Percentiles rank a stretch among this genome's conserved stretches.
These are phyloP conservation scores for Penicillium pancosmium DNA, from an alignment of 495 filamentous ascomycete species.

Conservation along the genomic window DNA sequence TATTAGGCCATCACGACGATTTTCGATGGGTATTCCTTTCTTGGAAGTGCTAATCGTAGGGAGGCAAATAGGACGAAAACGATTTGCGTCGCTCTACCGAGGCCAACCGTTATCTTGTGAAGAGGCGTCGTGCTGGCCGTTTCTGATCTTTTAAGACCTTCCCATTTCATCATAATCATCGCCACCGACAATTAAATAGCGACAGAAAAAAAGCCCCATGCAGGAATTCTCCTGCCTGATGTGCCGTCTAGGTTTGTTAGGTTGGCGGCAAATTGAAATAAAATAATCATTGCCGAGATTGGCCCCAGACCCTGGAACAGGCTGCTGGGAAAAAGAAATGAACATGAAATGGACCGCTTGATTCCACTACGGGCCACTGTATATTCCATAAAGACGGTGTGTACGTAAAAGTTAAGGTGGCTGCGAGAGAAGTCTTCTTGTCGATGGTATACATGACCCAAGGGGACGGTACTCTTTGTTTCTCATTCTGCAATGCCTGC, in stretches of 20 bases:
- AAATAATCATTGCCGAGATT: neutral
- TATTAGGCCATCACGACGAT: neutral
- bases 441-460: slow-evolving; percentile 2
- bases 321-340: neutral
- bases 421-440: neutral
- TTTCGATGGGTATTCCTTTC: slow-evolving; percentile 3
- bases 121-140: slow-evolving; percentile 4
- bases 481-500: slow-evolving; percentile 1
- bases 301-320: neutral
- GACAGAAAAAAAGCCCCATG: slow-evolving; percentile 5
- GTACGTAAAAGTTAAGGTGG: neutral
- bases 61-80: slow-evolving; percentile 3
- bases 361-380: too few relatives aligned
- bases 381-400: neutral
- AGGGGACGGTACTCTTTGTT: slow-evolving; percentile 7
- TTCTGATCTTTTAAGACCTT: slow-evolving; percentile 7
- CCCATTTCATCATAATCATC: slow-evolving; percentile 19
- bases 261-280: slow-evolving; percentile 10
- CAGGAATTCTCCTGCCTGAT: slow-evolving; percentile 10
- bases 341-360: neutral
- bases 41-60: slow-evolving; percentile 7
- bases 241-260: neutral
- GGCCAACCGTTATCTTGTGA: slow-evolving; percentile 23
- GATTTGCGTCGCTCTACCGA: slow-evolving; percentile 16
- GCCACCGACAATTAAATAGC: neutral